A percentile compares a stretch with the other conserved stretches of the same genome.
Evolutionary conservation across 169 alveolate genomes (phyloP).

Genomic region (Plasmodium knowlesi): DNA sequence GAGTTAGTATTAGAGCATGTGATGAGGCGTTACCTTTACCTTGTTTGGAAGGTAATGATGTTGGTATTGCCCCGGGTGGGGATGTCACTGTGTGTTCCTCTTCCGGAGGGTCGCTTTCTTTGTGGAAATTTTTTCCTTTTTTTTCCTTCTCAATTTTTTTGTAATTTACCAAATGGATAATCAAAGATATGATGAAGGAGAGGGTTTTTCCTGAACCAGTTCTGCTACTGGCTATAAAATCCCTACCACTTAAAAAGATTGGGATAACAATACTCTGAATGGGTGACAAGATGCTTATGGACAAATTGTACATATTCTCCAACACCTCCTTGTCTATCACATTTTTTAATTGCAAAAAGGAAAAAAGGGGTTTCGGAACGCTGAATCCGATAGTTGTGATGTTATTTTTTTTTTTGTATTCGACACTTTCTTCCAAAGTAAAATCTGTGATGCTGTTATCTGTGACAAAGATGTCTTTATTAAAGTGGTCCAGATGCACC

Average conservation of each 20-base stretch:
- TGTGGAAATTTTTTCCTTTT: constrained; percentile 40
- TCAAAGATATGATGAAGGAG: constrained; percentile 92
- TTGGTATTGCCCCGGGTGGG: not conserved
- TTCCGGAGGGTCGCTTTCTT: not conserved
- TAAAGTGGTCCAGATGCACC: constrained; percentile 12
- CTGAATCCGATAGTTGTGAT: constrained; percentile 61
- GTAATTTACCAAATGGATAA: constrained; percentile 90
- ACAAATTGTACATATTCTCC: constrained; percentile 44
- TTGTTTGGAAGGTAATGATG: not conserved
- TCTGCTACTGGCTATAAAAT: constrained; percentile 95
- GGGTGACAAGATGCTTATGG: constrained; percentile 42
- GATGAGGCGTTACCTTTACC: not conserved
- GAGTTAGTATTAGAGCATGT: constrained; percentile 86
- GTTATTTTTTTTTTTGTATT: constrained; percentile 66
- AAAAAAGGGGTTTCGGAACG: constrained; percentile 62
- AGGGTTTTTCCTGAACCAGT: constrained; percentile 97
- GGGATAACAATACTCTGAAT: constrained; percentile 80
- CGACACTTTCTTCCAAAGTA: constrained; percentile 70
- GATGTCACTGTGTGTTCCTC: not conserved
- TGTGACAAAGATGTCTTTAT: constrained; percentile 45
- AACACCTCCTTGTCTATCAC: constrained; percentile 34
- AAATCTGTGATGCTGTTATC: constrained; percentile 32
- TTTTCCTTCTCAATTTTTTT: constrained; percentile 71
- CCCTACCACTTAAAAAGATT: constrained; percentile 89
- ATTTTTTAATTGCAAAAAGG: constrained; percentile 66